Base-by-base conservation (phyloP, 1,139 yeast species). In the Blastobotrys capitulatus region DNA sequence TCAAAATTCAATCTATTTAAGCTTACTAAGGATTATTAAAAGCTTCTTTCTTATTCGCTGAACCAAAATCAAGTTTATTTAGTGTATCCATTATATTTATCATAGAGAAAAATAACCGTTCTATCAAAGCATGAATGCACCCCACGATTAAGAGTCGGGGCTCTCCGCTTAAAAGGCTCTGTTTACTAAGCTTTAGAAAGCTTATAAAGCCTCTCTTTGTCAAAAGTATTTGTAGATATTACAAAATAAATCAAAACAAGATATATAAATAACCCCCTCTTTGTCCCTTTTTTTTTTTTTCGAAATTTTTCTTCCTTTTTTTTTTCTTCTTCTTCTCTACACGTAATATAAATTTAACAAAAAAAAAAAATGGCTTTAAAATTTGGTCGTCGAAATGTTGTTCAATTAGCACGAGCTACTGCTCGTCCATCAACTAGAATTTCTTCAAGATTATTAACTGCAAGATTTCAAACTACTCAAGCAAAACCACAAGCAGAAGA, bases 381-480 rank as follows among this genome's bases (percentile, higher is more conserved):
- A 45, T 38, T 45, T 25, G 38, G 38, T 18, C 43, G 42, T 5
- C 42, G 42, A 39, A 26, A 25, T 19, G 42, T 39, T 18, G 42
- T 19, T n/a, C 42, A 39, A 27, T 22, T 37, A 27, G 40, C 40
- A 18, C 40, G 27, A 37, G 26, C 26, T 10, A 20, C 22, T 29
- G 37, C 42, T 31, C 43, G 38, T 31, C 41, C 29, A 29, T 22
- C 41, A 15, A 15, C 48, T 31, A 19, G 49, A 35, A 10, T 36
- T 32, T 20, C 41, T 39, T 6, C 29, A 36, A 16, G 37, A 29
- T 42, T 39, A 19, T 25, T 43, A 22, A 26, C 44, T 22, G 47
- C 49, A 16, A 53, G 58, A 29, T 47, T 50, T 51, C 53, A 56
- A 16, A 36, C 51, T 9, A 39, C 54, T 12, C 45, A 43, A 26